These are phyloP conservation scores for Fusarium sp. DNA, from an alignment of 2,329 filamentous ascomycete genomes.

Conservation along the genomic window DNA sequence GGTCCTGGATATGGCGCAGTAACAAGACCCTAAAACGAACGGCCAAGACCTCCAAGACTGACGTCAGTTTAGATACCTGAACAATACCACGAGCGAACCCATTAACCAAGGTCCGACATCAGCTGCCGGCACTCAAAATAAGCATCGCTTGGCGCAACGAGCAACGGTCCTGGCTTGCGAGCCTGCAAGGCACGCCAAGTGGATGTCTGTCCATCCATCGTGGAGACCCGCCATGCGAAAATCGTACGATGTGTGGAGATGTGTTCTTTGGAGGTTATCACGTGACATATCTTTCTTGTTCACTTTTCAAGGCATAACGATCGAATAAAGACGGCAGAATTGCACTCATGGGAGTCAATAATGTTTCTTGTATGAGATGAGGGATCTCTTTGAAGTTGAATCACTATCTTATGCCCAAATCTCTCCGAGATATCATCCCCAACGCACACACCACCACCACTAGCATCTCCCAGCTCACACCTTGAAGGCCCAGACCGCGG, in stretches of 20 bases:
- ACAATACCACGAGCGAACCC: not conserved
- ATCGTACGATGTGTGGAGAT: constrained; percentile 42
- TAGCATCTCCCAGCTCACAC: constrained; percentile 17
- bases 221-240: constrained; percentile 30
- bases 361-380: not conserved
- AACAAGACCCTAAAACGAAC: not conserved
- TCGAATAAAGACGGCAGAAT: not conserved
- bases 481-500: constrained; percentile 36
- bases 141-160: not conserved
- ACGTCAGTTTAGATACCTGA: not conserved
- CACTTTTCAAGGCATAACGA: not conserved
- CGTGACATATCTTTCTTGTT: not conserved
- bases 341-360: not conserved
- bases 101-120: not conserved
- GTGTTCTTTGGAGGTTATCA: constrained; percentile 29
- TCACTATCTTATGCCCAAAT: not conserved
- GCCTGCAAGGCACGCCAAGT: constrained; percentile 17
- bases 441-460: not conserved
- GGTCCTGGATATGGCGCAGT: not conserved
- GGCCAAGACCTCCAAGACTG: not conserved
- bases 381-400: not conserved
- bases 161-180: not conserved
- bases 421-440: not conserved
- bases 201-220: not conserved
- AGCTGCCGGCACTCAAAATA: constrained; percentile 12